These are phyloP conservation scores for Thymus quinquecostatus DNA, from an alignment of 257 asterid genomes.

Conservation along the genomic window DNA sequence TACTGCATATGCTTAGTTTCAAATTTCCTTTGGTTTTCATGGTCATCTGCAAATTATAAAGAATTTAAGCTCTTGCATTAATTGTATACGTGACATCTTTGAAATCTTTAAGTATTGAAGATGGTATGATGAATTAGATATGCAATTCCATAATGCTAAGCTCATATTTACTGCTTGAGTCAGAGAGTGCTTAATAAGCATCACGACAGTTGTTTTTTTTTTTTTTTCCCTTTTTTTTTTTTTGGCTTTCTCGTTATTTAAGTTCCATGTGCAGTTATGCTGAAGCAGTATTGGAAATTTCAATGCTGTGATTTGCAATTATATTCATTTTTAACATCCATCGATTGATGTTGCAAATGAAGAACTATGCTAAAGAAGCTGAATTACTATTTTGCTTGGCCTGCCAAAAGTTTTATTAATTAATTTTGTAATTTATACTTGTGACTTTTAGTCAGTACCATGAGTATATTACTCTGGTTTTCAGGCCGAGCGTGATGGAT, in stretches of 20 bases:
- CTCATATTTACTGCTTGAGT: background rate
- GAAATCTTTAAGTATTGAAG: background rate
- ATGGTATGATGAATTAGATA: background rate
- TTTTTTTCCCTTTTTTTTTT: background rate
- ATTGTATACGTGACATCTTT: background rate
- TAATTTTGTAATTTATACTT: background rate
- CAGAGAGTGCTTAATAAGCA: background rate
- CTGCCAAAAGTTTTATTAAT: background rate
- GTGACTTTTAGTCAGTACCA: background rate
- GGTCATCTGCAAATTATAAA: slow-evolving; percentile 3
- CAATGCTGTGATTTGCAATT: background rate
- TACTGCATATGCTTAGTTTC: slow-evolving; percentile 4
- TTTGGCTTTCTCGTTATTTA: too few species aligned
- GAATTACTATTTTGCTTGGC: slow-evolving; percentile 11
- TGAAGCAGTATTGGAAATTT: background rate
- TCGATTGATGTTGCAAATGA: background rate
- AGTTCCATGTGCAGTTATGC: background rate
- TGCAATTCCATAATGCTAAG: background rate
- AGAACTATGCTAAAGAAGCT: background rate
- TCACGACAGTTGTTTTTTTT: background rate
- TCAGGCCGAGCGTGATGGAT: slow-evolving; percentile 95
- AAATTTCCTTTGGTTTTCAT: background rate
- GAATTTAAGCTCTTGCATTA: background rate
- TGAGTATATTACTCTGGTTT: slow-evolving; percentile 24
- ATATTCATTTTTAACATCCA: background rate